Base-by-base conservation (phyloP, 805 yeast genomes). In the Pichia sporocuriosa region DNA sequence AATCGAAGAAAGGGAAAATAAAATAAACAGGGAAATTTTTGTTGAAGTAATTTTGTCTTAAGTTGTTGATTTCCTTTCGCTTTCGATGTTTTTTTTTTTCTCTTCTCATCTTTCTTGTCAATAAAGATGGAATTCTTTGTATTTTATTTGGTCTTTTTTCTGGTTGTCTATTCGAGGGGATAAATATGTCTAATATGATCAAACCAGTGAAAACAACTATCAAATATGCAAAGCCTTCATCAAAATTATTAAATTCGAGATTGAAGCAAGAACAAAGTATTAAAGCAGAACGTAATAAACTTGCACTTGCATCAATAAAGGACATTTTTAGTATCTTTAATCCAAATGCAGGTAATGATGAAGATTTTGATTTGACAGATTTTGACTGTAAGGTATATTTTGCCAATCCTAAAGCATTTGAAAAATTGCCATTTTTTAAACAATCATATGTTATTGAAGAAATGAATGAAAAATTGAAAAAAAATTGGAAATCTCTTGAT, bases 381-480 rank as follows among this genome's bases (percentile, higher is more conserved):
- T 62, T 62, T 40, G 68, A 64, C 38, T 56, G 64, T 1, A 50
- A 53, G 15, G 59, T 61, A 9, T 54, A 62, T 12, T 62, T 56
- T 45, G 51, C 52, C 5, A 54, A 59, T 31, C 66, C 67, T 3
- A 38, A 35, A 16, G 46, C 50, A 17, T 64, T 47, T 43, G 45
- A 48, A 33, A 45, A 51, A 19, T 57, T 75, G 17, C 63, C 75
- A 27, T 53, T 48, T 40, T 81, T 73, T 48, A 79, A 79, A 51
- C 77, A 80, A 37, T 81, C 77, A 49, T 72, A 70, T 16, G 61
- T 73, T 23, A 68, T 70, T 31, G 81, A 77, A 44, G 59, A 79
- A 57, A 58, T 71, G 49, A 54, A 74, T 22, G 62, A 63, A 23
- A 53, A 50, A 36, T 65, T 62, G 53, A 77, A 72, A 48, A 67